Evolutionary conservation across 305 asterid species (phyloP), one percentile per base, ranked within the genome.

Genomic region (Fraxinus angustifolia): DNA sequence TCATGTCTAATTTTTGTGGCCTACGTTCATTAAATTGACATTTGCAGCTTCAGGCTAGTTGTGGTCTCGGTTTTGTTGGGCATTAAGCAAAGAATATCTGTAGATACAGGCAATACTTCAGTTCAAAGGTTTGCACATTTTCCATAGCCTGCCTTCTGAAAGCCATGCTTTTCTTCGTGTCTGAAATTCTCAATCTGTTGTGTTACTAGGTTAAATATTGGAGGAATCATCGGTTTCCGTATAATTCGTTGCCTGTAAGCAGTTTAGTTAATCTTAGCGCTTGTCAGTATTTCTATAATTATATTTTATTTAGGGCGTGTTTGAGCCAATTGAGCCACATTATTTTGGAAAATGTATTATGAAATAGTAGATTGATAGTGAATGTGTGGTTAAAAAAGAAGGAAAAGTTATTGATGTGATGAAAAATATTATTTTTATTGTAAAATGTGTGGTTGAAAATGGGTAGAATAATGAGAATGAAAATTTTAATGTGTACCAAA

Each of bases 61-160:
- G 79, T 83, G 86, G 82, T 53, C 84, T 82, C 17, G 48, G 82
- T 75, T 56, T 71, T 72, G 87, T 77, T 67, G 83, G 83, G 65
- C 83, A 42, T 77, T 85, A 89, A 5, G 84, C 79, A 42, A 93
- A 87, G 85, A 85, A 83, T 87, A 80, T 87, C 78, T 73, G 74
- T 62, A 82, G 87, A 84, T 85, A 87, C 79, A 86, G 89, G 77
- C 87, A 77, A 72, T 73, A 82, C 75, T 48, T 83, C 40, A 78
- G 82, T 82, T 82, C 86, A 11, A 87, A 91, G 97, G 97, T 94
- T 82, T 53, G 89, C 79, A 48, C 78, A 26, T 56, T 70, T 45
- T 79, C 50, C 17, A 26, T 19, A 62, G 6, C 7, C 38, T 75
- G 16, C 26, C 30, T 62, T 58, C 16, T 50, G 70, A 40, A 45